These are phyloP conservation scores for Starmera stellimalicola DNA, from an alignment of 1,139 yeast species.

Conservation along the genomic window DNA sequence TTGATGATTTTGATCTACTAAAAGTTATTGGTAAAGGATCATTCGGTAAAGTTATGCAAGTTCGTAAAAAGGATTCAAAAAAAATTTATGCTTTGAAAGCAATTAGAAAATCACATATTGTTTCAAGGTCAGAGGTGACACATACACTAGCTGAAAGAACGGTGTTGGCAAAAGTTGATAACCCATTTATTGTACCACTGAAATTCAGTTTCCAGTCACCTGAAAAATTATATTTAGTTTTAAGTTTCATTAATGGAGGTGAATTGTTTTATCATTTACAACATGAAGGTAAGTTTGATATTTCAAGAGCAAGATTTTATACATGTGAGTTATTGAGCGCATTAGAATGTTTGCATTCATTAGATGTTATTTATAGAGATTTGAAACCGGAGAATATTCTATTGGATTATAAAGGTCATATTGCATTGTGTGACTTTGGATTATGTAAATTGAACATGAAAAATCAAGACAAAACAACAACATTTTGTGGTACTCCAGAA, in stretches of 20 bases:
- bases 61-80: conserved; percentile 86
- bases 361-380: conserved; percentile 90
- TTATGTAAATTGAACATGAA: conserved; percentile 91
- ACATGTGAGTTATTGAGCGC: conserved; percentile 92
- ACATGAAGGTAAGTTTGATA: conserved; percentile 79
- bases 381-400: conserved; percentile 92
- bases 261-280: conserved; percentile 93
- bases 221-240: conserved; percentile 80
- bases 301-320: conserved; percentile 85
- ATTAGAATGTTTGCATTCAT: conserved; percentile 79
- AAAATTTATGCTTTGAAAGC: conserved; percentile 93
- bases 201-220: conserved; percentile 95
- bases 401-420: conserved; percentile 92
- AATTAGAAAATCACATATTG: conserved; percentile 86
- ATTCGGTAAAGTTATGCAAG: conserved; percentile 98
- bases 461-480: conserved; percentile 78
- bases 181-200: conserved; percentile 97
- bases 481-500: conserved; percentile 96
- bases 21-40: conserved; percentile 97
- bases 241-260: conserved; percentile 95
- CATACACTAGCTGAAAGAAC: conserved; percentile 96
- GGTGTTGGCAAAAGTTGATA: conserved; percentile 82
- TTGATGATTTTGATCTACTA: conserved; percentile 85
- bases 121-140: conserved; percentile 87
- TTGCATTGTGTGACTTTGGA: conserved; percentile 95